These are phyloP conservation scores for Sporothrix brunneoviolacea DNA, from an alignment of 2,329 filamentous ascomycete genomes.

Conservation along the genomic window DNA sequence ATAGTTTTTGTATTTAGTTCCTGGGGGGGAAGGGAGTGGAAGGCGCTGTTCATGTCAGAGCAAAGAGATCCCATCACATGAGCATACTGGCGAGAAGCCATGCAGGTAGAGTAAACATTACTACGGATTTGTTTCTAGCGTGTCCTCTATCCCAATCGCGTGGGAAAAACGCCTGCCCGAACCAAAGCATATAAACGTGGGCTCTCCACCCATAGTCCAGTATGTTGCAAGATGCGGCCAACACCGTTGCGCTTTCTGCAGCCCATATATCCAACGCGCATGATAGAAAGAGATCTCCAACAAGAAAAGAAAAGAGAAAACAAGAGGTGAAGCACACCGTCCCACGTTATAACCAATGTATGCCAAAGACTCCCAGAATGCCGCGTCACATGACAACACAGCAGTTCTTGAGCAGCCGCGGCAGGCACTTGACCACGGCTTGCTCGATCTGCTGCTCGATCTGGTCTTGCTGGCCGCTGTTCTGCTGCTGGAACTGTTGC, in stretches of 20 bases:
- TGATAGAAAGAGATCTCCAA: neutral
- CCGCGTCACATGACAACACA: constrained; percentile 66
- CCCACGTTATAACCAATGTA: neutral
- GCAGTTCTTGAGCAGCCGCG: constrained; percentile 55
- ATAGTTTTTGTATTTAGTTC: constrained; percentile 1
- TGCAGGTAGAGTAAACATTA: neutral
- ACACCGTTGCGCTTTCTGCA: too few species aligned
- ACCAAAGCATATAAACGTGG: too few species aligned
- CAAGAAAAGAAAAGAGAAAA: neutral
- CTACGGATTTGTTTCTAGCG: too few species aligned
- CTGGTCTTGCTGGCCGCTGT: constrained; percentile 41
- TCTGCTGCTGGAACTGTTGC: constrained; percentile 32
- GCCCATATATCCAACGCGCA: neutral
- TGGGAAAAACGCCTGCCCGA: too few species aligned
- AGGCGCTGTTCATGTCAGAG: neutral
- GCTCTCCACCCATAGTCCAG: neutral
- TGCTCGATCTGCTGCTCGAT: constrained; percentile 51
- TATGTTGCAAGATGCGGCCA: too few species aligned
- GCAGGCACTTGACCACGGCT: constrained; percentile 42
- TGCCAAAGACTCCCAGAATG: neutral
- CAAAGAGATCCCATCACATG: neutral
- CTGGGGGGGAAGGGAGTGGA: neutral
- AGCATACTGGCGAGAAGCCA: neutral
- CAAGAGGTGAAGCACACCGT: neutral
- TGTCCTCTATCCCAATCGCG: too few species aligned